Conservation (phyloP, 345 rosid species). For the Camelina sativa region DNA sequence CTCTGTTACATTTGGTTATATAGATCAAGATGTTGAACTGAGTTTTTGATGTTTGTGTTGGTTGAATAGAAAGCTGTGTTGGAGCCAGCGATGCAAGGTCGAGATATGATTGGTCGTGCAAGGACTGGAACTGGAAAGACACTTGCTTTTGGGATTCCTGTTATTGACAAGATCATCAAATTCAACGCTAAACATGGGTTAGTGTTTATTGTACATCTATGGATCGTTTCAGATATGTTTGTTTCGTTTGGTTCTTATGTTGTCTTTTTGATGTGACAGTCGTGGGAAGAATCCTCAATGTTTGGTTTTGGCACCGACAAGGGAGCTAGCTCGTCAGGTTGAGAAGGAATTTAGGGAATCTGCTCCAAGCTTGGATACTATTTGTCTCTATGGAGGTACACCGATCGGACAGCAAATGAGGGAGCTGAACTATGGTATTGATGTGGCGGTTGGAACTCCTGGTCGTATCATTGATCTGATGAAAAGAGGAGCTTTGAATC, state of each 20-base stretch:
- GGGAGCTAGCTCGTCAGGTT: constrained; percentile 94
- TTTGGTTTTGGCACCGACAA: constrained; percentile 90
- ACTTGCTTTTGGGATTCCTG: constrained; percentile 95
- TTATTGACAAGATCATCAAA: constrained; percentile 75
- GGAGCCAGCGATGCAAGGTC: constrained; percentile 97
- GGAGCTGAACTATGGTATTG: constrained; percentile 81
- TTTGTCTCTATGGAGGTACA: constrained; percentile 93
- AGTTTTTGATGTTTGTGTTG: constrained; percentile 29
- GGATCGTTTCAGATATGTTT: not conserved
- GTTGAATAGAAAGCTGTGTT: constrained; percentile 76
- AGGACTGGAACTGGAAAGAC: constrained; percentile 98
- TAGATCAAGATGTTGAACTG: constrained; percentile 6
- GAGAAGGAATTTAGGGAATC: constrained; percentile 85
- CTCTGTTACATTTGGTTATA: constrained; percentile 2
- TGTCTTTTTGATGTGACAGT: constrained; percentile 42
- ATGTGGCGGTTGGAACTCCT: constrained; percentile 93
- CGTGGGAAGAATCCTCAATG: constrained; percentile 90
- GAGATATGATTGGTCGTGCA: constrained; percentile 91
- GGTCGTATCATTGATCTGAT: constrained; percentile 94
- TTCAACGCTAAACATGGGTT: constrained; percentile 90
- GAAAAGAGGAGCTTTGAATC: constrained; percentile 80
- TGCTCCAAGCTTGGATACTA: constrained; percentile 80
- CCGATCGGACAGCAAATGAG: constrained; percentile 75
- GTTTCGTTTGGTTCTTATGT: constrained; percentile 4
- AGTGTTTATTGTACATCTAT: not conserved